phyloP scores from a whole-genome alignment of 108 stramenopile species.

The Nitzschia inconspicua region DNA sequence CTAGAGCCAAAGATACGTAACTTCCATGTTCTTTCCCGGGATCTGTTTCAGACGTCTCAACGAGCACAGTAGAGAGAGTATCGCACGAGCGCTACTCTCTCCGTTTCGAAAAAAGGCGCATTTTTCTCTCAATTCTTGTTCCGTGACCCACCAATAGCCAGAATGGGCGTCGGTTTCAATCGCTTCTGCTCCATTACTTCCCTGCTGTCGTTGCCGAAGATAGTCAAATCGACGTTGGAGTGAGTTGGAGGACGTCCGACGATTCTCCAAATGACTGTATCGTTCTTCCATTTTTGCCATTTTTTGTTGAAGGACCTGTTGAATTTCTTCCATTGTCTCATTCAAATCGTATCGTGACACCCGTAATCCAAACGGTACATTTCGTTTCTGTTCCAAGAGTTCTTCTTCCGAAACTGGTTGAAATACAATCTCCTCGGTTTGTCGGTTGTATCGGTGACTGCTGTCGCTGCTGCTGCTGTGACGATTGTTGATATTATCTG shows the following conservation, averaged over 20 bases:
- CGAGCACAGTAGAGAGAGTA: constrained; percentile 32
- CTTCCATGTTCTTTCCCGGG: constrained; percentile 18
- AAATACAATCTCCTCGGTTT: too few relatives aligned
- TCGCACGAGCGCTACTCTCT: constrained; percentile 47
- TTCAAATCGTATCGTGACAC: constrained; percentile 27
- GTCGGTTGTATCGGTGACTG: too few relatives aligned
- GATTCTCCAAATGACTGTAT: background rate
- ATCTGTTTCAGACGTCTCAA: constrained; percentile 46
- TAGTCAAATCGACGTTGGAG: constrained; percentile 25
- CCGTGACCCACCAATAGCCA: constrained; percentile 25
- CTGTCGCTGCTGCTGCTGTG: too few relatives aligned
- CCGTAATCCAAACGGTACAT: background rate
- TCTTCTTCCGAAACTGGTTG: constrained; percentile 1
- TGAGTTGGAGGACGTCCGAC: constrained; percentile 4
- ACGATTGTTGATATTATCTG: too few relatives aligned
- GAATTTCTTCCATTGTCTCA: constrained; percentile 44
- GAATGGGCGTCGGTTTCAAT: constrained; percentile 15
- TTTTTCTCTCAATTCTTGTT: constrained; percentile 47
- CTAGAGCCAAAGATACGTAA: constrained; percentile 35
- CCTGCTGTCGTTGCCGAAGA: constrained; percentile 10
- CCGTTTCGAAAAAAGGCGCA: constrained; percentile 60
- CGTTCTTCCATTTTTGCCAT: background rate
- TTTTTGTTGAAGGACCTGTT: constrained; percentile 21
- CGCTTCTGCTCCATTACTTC: background rate
- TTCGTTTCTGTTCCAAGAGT: background rate